Base-by-base conservation (phyloP, 352 stramenopile genomes). In the Pythium myriotylum region DNA sequence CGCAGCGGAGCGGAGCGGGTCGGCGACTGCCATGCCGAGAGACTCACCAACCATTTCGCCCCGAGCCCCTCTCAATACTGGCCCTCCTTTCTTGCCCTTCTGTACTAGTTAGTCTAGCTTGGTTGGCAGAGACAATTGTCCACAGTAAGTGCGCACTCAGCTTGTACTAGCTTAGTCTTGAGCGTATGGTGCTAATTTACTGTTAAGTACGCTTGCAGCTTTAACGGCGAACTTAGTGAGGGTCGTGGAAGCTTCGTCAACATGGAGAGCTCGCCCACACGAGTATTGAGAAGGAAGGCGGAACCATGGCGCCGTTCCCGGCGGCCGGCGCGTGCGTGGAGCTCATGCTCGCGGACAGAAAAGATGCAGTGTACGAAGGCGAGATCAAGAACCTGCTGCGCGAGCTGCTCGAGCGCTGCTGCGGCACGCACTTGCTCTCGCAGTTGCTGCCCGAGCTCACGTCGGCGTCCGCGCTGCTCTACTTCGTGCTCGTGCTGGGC, bases 391-490 rank as follows among this genome's bases (percentile, higher is more conserved):
- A 85, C 47, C 58, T 91, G 40, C 62, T 94, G 50, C 77, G 79
- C 22, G 82, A 92, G 53, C 74, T 92, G 51, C 75, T 92, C 39
- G 81, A 94, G 74, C 82, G 85, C 32, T 73, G 64, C 59, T 84
- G 72, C 16, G 85, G 85, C 7, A 70, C 77, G 39, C 83, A 91
- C 57, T 56, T 91, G 53, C 68, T 92, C n/a, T 92, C 83, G 61
- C 85, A 94, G 48, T 29, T 92, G 54, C 73, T 92, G 52, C 85
- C 85, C 4, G 85, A 94, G 62, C 67, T 94, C 50, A 67, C 78
- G 47, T 74, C 74, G 53, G 53, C 82, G 22, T 87, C 85, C 14
- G 74, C 79, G 35, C 48, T 88, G 63, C 78, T 94, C 46, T 94
- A 94, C 29, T 79, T 84, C 50, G 43, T 77, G 59, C 66, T 91